These are phyloP conservation scores for Cladophialophora yegresii DNA, from an alignment of 2,329 filamentous ascomycete genomes.

Conservation along the genomic window DNA sequence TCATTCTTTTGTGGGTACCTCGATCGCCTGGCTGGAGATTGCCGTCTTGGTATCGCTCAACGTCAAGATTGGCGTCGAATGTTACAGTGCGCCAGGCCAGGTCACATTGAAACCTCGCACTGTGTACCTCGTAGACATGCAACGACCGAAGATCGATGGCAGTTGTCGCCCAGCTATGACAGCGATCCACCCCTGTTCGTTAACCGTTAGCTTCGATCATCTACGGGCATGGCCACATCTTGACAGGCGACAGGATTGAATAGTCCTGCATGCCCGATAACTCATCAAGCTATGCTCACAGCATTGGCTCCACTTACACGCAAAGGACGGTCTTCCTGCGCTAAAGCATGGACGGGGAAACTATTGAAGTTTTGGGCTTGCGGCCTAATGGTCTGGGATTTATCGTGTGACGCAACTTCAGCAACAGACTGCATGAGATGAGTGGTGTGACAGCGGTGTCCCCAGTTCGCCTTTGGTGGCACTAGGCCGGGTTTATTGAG, in stretches of 20 bases:
- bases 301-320: background rate
- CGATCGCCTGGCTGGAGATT: constrained; percentile 13
- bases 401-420: constrained; percentile 1
- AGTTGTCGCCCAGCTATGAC: background rate
- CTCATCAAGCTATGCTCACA: background rate
- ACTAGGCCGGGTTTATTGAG: constrained; percentile 9
- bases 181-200: background rate
- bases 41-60: constrained; percentile 5
- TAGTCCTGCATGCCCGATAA: background rate
- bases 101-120: constrained; percentile 19
- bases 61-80: constrained; percentile 8
- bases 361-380: background rate
- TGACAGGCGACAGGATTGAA: background rate
- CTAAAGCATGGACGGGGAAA: background rate
- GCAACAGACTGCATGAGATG: background rate
- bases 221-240: background rate
- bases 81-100: constrained; percentile 15
- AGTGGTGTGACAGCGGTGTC: background rate
- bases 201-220: background rate
- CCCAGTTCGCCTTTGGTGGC: background rate
- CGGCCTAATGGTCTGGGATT: background rate
- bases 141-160: background rate
- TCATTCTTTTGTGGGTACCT: constrained; percentile 1
- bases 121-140: constrained; percentile 10
- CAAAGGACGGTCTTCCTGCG: background rate